Conservation (phyloP, 2,329 filamentous ascomycete species). For the Colletotrichum sojae region DNA sequence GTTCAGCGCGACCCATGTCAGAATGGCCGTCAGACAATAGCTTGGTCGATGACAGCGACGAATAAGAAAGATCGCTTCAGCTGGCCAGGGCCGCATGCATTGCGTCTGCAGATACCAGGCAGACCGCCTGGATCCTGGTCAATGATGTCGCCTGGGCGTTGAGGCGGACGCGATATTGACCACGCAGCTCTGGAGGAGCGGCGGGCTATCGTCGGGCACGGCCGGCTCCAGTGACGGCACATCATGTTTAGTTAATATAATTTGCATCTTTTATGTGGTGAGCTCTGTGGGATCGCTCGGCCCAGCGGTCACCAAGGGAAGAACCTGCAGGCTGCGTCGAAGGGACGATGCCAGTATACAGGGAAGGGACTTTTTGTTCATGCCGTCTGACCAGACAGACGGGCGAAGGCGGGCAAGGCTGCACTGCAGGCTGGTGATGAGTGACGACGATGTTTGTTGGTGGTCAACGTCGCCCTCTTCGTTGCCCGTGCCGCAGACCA, state of each 20-base stretch:
- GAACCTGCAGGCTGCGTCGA: conserved; percentile 8
- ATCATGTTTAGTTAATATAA: conserved; percentile 18
- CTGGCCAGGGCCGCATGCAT: conserved; percentile 21
- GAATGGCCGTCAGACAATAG: conserved; percentile 22
- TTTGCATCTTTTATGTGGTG: conserved; percentile 10
- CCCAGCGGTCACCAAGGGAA: conserved; percentile 5
- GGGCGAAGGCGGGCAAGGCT: conserved; percentile 17
- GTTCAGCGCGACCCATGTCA: conserved; percentile 27
- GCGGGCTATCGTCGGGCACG: conserved; percentile 10
- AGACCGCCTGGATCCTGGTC: conserved; percentile 23
- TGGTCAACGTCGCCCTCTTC: background rate
- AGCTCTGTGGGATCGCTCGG: conserved; percentile 8
- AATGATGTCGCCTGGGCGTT: conserved; percentile 17
- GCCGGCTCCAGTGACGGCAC: conserved; percentile 26
- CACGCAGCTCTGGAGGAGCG: background rate
- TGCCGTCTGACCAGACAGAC: conserved; percentile 12
- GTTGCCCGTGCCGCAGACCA: background rate
- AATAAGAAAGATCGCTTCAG: conserved; percentile 20
- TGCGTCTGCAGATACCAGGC: conserved; percentile 19
- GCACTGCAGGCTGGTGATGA: conserved; percentile 28
- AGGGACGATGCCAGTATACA: conserved; percentile 5
- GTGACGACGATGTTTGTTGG: conserved; percentile 22
- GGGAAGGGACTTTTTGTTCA: conserved; percentile 8
- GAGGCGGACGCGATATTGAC: conserved; percentile 20
- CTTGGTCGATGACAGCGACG: conserved; percentile 21